A percentile compares a stretch with the other conserved stretches of the same genome.
These are phyloP conservation scores for Trichophyton mentagrophytes DNA, from an alignment of 2,329 filamentous ascomycete genomes.

Conservation along the genomic window DNA sequence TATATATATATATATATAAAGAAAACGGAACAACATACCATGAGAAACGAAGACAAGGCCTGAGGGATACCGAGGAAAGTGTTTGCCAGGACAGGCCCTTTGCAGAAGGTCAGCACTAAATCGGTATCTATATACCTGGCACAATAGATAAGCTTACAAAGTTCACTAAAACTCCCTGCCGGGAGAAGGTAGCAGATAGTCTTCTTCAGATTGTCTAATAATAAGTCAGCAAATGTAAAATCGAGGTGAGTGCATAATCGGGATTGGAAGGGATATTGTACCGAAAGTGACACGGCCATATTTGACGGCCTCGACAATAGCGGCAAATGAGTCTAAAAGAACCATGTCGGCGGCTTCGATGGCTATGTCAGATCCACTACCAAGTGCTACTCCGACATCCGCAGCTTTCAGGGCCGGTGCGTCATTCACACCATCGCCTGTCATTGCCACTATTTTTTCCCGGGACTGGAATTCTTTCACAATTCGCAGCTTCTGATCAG, in stretches of 20 bases:
- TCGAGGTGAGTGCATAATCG: neutral
- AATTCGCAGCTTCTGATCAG: conserved; percentile 67
- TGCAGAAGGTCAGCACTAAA: neutral
- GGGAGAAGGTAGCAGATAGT: conserved; percentile 61
- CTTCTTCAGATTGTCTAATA: conserved; percentile 59
- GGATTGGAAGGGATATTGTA: conserved; percentile 7
- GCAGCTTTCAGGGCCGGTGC: conserved; percentile 45
- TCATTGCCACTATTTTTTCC: conserved; percentile 45
- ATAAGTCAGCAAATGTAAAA: conserved; percentile 3
- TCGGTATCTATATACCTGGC: neutral
- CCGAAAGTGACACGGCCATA: conserved; percentile 61
- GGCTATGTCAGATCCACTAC: conserved; percentile 46
- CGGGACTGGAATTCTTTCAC: conserved; percentile 59
- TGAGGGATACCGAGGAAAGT: conserved; percentile 61
- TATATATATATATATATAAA: neutral
- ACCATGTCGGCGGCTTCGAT: conserved; percentile 53
- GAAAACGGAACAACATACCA: conserved; percentile 26
- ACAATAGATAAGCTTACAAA: conserved; percentile 29
- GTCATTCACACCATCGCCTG: conserved; percentile 38
- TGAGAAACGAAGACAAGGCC: conserved; percentile 59
- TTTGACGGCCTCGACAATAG: conserved; percentile 57
- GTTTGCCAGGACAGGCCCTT: conserved; percentile 59
- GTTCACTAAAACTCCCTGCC: conserved; percentile 61
- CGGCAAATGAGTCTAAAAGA: conserved; percentile 55
- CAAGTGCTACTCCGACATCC: conserved; percentile 49